Base-by-base conservation (phyloP, 495 filamentous ascomycete genomes). In the Neurospora sp. region DNA sequence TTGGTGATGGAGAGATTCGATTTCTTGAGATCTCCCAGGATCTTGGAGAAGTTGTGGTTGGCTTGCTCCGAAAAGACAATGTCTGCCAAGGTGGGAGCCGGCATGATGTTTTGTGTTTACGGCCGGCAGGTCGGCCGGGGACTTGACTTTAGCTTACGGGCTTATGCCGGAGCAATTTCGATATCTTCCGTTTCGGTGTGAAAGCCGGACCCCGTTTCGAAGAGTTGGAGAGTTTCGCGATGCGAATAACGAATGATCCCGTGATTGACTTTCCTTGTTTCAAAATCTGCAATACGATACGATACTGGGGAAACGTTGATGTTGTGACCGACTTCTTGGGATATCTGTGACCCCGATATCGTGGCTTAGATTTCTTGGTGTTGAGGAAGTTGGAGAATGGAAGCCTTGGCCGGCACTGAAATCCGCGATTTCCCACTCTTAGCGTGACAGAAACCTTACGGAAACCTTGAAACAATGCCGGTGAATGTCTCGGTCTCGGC, bases 1-100 rank as follows among this genome's bases (percentile, higher is more conserved):
- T 97, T 97, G 70, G 84, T 82, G 69, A 94, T 87, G 70, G 91
- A 91, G 44, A 95, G 87, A n/a, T 91, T 92, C 35, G 90, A 88
- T 40, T 89, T 87, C 76, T 90, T 92, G 70, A 96, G 85, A 37
- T 86, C 84, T 65, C 81, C 82, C 10, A 92, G 83, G 68, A 86
- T 81, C 73, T 74, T 79, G 12, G 85, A 87, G 77, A 87, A 86
- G 70, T 87, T 86, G 74, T 85, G 82, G 76, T 85, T 86, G 71
- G 84, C 84, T 73, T 86, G 84, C 12, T 80, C 75, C 9, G 85
- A 83, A 75, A 88, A 87, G 69, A 87, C 77, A 69, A 87, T 76
- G 41, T 86, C 81, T 12, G 83, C 80, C 12, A 83, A 75, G 22
- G 77, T 78, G 4, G 75, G 70, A 31, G 72, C 14, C 8, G 77